Evolutionary conservation across 1,284 basidiomycete genomes (phyloP).

Genomic region (Naganishia sp.): DNA sequence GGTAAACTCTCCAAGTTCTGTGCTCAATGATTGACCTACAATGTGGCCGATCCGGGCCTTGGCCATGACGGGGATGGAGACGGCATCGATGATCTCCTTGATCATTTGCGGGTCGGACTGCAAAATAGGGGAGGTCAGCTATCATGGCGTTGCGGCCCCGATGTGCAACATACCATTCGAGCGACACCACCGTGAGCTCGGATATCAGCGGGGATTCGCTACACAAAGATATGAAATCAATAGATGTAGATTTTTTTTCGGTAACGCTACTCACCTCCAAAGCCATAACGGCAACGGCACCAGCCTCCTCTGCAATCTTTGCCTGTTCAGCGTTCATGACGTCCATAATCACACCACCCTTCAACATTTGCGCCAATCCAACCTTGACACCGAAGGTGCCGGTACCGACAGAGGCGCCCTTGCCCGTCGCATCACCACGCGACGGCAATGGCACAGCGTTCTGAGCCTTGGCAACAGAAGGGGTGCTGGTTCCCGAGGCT

Average conservation of each 20-base stretch:
- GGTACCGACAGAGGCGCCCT: conserved; percentile 32
- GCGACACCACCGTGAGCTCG: conserved; percentile 86
- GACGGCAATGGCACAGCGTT: conserved; percentile 37
- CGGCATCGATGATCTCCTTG: conserved; percentile 88
- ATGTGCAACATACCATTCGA: conserved; percentile 68
- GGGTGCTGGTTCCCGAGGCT: conserved; percentile 38
- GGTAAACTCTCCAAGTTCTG: conserved; percentile 40
- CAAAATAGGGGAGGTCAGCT: conserved; percentile 27
- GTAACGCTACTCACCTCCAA: conserved; percentile 51
- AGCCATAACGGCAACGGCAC: conserved; percentile 97
- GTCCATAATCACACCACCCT: conserved; percentile 92
- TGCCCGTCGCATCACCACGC: conserved; percentile 33
- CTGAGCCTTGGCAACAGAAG: conserved; percentile 44
- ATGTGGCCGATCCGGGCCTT: conserved; percentile 80
- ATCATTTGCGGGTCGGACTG: conserved; percentile 96
- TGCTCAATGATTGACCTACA: background rate
- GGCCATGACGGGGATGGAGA: conserved; percentile 73
- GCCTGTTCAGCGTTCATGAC: conserved; percentile 68
- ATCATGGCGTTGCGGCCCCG: background rate
- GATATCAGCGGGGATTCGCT: conserved; percentile 90
- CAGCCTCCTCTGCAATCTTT: conserved; percentile 94
- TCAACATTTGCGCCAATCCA: conserved; percentile 91
- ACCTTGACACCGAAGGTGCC: conserved; percentile 87
- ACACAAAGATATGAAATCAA: background rate
- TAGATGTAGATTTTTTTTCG: background rate